These are phyloP conservation scores for Suillus decipiens DNA, from an alignment of 768 basidiomycete genomes.

Conservation along the genomic window DNA sequence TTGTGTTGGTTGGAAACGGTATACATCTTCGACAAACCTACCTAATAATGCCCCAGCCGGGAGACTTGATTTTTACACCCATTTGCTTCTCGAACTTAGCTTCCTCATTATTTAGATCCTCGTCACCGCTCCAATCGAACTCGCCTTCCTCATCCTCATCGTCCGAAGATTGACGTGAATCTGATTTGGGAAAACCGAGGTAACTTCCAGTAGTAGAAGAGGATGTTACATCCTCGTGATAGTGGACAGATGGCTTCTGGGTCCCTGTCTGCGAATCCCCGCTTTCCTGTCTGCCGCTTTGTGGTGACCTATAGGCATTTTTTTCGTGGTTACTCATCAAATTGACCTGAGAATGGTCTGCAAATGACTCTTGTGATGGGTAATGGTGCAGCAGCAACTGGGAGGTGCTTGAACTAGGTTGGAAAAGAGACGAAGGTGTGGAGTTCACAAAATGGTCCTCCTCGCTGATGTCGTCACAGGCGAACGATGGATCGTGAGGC, in stretches of 20 bases:
- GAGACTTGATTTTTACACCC: constrained; percentile 46
- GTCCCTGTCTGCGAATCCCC: constrained; percentile 18
- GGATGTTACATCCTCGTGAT: constrained; percentile 43
- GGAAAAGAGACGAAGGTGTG: constrained; percentile 42
- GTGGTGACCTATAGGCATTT: not conserved
- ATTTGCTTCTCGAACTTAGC: constrained; percentile 64
- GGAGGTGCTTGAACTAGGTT: constrained; percentile 35
- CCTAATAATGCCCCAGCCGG: constrained; percentile 57
- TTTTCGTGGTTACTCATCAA: constrained; percentile 23
- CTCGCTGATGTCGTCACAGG: constrained; percentile 19
- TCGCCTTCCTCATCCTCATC: constrained; percentile 55
- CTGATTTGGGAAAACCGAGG: constrained; percentile 35
- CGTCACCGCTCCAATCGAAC: constrained; percentile 82
- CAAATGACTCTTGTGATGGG: constrained; percentile 23
- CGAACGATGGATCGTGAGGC: constrained; percentile 17
- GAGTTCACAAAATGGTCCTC: constrained; percentile 16
- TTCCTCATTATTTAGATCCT: constrained; percentile 71
- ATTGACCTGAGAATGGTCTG: constrained; percentile 25
- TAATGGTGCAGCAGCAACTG: constrained; percentile 28
- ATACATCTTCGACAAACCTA: constrained; percentile 28
- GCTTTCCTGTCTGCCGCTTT: constrained; percentile 15
- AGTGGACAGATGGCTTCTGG: constrained; percentile 52
- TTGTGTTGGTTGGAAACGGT: not conserved
- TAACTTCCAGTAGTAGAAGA: constrained; percentile 23
- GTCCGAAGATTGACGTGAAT: constrained; percentile 48